phyloP scores from a whole-genome alignment of 108 stramenopile species.

The Fistulifera pelliculosa region DNA sequence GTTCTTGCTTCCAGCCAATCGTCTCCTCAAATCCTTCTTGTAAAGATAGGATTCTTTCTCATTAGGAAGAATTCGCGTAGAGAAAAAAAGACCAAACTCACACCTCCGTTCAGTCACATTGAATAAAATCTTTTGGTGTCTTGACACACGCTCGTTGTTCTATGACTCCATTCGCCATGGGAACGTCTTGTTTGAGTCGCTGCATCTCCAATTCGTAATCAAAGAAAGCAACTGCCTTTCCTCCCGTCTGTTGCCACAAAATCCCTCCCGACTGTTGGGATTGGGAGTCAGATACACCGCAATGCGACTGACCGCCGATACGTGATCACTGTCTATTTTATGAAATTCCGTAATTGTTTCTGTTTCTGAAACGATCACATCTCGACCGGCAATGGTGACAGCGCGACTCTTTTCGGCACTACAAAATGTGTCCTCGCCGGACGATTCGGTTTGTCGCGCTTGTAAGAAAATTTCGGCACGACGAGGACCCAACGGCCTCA shows the following conservation, averaged over 20 bases:
- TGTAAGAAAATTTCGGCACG: slow-evolving; percentile 35
- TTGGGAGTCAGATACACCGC: slow-evolving; percentile 50
- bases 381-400: slow-evolving; percentile 26
- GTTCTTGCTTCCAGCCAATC: too few relatives aligned
- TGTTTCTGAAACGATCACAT: slow-evolving; percentile 31
- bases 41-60: too few relatives aligned
- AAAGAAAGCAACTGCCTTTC: slow-evolving; percentile 48
- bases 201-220: slow-evolving; percentile 46
- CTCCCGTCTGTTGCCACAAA: slow-evolving; percentile 43
- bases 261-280: slow-evolving; percentile 47
- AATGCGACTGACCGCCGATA: slow-evolving; percentile 26
- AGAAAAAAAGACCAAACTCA: too few relatives aligned
- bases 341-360: slow-evolving; percentile 45
- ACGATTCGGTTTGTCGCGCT: slow-evolving; percentile 16
- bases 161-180: neutral
- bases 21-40: too few relatives aligned
- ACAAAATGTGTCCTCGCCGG: slow-evolving; percentile 10
- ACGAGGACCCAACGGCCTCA: slow-evolving; percentile 39
- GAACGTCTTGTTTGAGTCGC: slow-evolving; percentile 14
- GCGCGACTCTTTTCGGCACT: slow-evolving; percentile 33
- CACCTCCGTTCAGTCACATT: slow-evolving; percentile 21
- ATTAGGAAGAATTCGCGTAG: too few relatives aligned
- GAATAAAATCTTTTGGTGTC: slow-evolving; percentile 14
- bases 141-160: slow-evolving; percentile 11
- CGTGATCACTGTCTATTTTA: slow-evolving; percentile 10